Evolutionary conservation across 108 stramenopile species (phyloP).

Genomic region (Seminavis robusta): DNA sequence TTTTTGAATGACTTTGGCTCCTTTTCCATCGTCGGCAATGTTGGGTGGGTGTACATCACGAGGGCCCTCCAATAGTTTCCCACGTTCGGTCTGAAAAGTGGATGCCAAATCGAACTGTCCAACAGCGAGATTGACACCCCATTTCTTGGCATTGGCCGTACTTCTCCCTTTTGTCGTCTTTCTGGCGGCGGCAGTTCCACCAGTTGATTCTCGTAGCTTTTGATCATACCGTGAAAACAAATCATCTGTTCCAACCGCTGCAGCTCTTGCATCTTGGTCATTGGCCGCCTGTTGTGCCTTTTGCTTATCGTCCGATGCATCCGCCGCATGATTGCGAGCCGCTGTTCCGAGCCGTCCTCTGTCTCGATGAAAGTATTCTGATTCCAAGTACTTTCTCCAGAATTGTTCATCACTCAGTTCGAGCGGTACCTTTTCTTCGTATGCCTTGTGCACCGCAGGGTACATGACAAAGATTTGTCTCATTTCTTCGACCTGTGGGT

Average conservation of each 20-base stretch:
- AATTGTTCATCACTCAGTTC: conserved; percentile 85
- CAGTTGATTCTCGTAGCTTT: conserved; percentile 32
- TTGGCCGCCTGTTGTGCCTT: conserved; percentile 20
- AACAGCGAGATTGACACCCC: conserved; percentile 61
- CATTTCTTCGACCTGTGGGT: conserved; percentile 90
- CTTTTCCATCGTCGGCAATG: conserved; percentile 43
- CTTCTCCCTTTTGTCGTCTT: neutral
- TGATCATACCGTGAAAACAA: conserved; percentile 78
- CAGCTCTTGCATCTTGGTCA: conserved; percentile 65
- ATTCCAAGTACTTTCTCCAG: conserved; percentile 85
- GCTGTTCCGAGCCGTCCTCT: conserved; percentile 70
- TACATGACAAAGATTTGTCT: conserved; percentile 88
- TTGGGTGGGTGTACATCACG: conserved; percentile 70
- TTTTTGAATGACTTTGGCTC: conserved; percentile 73
- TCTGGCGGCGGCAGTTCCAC: neutral
- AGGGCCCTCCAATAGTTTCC: conserved; percentile 58
- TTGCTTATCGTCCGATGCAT: neutral
- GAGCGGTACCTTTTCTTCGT: conserved; percentile 89
- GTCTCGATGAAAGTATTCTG: conserved; percentile 88
- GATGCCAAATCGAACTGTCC: conserved; percentile 88
- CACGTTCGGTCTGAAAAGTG: conserved; percentile 80
- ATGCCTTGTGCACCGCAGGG: conserved; percentile 87
- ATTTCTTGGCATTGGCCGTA: conserved; percentile 3
- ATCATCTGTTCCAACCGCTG: conserved; percentile 81
- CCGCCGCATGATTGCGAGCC: conserved; percentile 29